phyloP scores from a whole-genome alignment of 768 basidiomycete genomes.

The Rhizopogon sp. region DNA sequence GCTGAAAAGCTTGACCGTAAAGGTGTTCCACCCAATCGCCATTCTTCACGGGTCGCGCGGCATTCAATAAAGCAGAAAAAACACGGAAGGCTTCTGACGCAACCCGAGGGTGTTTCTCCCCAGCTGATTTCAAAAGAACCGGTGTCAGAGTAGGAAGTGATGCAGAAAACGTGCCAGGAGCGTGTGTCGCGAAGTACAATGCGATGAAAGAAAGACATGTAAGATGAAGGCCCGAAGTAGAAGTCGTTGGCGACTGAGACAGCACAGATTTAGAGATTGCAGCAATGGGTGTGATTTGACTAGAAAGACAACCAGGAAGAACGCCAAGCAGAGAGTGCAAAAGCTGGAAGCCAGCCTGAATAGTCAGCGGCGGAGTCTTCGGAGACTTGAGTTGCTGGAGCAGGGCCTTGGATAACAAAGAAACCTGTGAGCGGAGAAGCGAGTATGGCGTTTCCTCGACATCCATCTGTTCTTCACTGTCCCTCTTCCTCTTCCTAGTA shows the following conservation, averaged over 20 bases:
- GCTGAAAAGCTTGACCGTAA: constrained; percentile 67
- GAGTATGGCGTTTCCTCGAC: constrained; percentile 69
- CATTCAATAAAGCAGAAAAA: constrained; percentile 76
- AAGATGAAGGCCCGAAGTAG: constrained; percentile 77
- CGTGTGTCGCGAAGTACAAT: constrained; percentile 69
- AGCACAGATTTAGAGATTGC: constrained; percentile 61
- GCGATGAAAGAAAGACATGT: constrained; percentile 83
- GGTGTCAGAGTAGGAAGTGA: constrained; percentile 68
- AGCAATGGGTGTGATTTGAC: constrained; percentile 59
- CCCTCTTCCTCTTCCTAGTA: constrained; percentile 68
- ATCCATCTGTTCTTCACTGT: constrained; percentile 68
- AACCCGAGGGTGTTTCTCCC: constrained; percentile 85
- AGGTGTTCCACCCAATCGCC: constrained; percentile 66
- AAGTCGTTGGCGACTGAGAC: constrained; percentile 63
- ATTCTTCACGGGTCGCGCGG: constrained; percentile 63
- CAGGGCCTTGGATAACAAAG: constrained; percentile 72
- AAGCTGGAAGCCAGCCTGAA: constrained; percentile 84
- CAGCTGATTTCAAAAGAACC: constrained; percentile 66
- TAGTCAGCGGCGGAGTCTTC: constrained; percentile 70
- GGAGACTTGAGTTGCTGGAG: constrained; percentile 80
- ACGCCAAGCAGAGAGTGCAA: constrained; percentile 73
- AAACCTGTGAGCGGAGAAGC: constrained; percentile 72
- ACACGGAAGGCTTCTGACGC: constrained; percentile 85
- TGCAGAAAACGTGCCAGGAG: constrained; percentile 50
- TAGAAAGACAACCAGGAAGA: constrained; percentile 77